Evolutionary conservation across 306 rosid genomes (phyloP).

Genomic region (Cyclanthera cordifolia): DNA sequence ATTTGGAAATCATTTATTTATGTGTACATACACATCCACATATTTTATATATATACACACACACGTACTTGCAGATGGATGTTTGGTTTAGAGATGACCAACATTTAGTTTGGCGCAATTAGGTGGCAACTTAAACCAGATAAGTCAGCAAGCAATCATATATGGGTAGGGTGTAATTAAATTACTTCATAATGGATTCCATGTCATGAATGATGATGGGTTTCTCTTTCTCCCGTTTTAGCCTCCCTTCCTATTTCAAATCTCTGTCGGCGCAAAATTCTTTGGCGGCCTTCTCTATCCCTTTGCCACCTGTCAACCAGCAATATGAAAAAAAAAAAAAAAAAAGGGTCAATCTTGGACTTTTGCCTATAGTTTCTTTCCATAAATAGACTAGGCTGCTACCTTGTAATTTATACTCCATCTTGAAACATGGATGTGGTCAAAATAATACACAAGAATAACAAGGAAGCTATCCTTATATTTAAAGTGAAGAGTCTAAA

Average conservation of each 20-base stretch:
- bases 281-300: neutral
- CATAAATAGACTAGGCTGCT: neutral
- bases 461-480: too few species aligned
- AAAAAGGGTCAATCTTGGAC: neutral
- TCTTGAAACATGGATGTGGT: neutral
- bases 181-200: neutral
- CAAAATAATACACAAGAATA: too few species aligned
- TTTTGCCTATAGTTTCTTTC: neutral
- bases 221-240: neutral
- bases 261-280: neutral
- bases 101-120: too few species aligned
- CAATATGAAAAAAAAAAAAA: neutral
- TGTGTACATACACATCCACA: too few species aligned
- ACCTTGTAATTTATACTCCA: neutral
- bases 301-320: slow-evolving; percentile 1
- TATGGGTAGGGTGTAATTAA: neutral
- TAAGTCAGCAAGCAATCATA: neutral
- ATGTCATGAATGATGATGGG: slow-evolving; percentile 8
- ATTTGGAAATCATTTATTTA: too few species aligned
- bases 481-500: too few species aligned
- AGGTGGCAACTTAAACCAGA: neutral
- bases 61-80: too few species aligned
- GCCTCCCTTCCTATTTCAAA: neutral
- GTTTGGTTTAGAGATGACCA: too few species aligned
- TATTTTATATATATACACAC: too few species aligned